These are phyloP conservation scores for Aspergillus sclerotioniger DNA, from an alignment of 495 filamentous ascomycete species.

Conservation along the genomic window DNA sequence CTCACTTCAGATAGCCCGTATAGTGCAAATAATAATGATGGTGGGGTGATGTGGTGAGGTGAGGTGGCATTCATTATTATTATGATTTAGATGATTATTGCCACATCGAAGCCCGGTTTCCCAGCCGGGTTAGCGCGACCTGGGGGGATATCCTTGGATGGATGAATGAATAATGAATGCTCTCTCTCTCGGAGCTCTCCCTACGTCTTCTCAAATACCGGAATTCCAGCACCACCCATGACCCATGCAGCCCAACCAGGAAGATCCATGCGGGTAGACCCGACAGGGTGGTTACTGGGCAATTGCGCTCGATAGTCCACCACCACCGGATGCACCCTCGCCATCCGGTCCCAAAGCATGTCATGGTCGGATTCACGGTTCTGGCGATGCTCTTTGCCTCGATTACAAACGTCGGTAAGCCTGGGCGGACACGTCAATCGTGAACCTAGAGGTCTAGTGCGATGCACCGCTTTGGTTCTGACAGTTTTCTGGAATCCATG, in stretches of 20 bases:
- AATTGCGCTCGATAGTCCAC: neutral
- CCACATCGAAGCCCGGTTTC: neutral
- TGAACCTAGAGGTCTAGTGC: neutral
- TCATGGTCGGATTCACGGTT: too few species aligned
- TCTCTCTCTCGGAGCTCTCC: too few species aligned
- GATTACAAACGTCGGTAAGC: neutral
- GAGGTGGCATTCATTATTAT: too few species aligned
- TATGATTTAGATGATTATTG: too few species aligned
- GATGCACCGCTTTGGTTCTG: neutral
- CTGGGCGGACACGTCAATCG: neutral
- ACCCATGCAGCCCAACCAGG: neutral
- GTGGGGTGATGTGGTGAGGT: neutral
- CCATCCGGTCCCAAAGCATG: neutral
- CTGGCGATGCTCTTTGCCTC: neutral
- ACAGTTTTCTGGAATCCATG: neutral
- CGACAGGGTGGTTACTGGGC: slow-evolving; percentile 22
- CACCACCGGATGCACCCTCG: neutral
- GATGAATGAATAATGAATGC: too few species aligned
- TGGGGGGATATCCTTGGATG: too few species aligned
- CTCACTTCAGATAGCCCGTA: neutral
- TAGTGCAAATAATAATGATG: neutral
- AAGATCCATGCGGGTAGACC: slow-evolving; percentile 18
- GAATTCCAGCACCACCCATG: neutral
- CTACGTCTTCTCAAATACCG: neutral
- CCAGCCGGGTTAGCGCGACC: neutral